Base-by-base conservation (phyloP, 331 rosid species). In the Spiraea crenata region DNA sequence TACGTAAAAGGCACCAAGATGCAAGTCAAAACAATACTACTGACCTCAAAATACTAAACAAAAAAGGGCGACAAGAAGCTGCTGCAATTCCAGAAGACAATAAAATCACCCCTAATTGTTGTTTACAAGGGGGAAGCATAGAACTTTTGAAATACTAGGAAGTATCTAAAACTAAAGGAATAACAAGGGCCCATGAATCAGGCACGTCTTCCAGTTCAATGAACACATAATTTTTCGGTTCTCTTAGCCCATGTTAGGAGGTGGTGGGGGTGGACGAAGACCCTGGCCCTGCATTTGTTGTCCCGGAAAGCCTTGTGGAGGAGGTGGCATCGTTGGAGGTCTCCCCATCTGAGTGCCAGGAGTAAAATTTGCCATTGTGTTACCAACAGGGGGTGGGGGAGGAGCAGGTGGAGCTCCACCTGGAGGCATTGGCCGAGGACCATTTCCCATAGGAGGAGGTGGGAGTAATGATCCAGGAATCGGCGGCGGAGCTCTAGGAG, bases 321-420 rank as follows among this genome's bases (percentile, higher is more conserved):
- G 88, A 7, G 92, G 87, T 10, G 95, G 89, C 96, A 86, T 79
- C 42, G 81, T 70, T 44, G 82, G 95, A 76, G 85, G 90, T 42
- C 89, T 80, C 69, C 74, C 78, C 80, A 77, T 19, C 71, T 77
- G 85, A 6, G 49, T 0, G 55, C 93, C 90, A 67, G 84, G 83
- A 76, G 81, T 88, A 77, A 88, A 91, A 82, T 75, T 79, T 3
- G 79, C 69, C 76, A 82, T 79, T 56, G 85, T 12, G 62, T 83
- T 80, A 54, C 84, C 89, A 63, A 79, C 57, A 0, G 95, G 89
- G 17, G 92, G 91, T 14, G 95, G 93, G 42, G 98, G 98, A 71
- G 98, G 96, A 20, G 88, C 71, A 73, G 96, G 82, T 41, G 92
- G 88, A 79, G 87, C 82, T 49, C 95, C 95, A 61, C 95, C 87